phyloP scores from a whole-genome alignment of 2,329 filamentous ascomycete species.

The Sarocladium strictum region DNA sequence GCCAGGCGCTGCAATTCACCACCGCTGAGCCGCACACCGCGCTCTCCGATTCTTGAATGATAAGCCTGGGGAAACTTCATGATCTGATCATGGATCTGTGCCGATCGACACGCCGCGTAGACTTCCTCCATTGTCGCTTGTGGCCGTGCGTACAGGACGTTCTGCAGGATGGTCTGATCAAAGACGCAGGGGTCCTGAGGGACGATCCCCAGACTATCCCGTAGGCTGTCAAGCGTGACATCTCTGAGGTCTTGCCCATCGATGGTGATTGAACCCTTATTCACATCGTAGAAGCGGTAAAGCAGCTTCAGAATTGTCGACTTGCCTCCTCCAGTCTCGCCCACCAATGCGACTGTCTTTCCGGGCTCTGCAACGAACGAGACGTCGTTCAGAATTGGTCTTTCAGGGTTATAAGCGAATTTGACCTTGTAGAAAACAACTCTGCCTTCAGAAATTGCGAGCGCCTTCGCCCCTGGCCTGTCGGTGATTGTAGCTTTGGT shows the following conservation, averaged over 20 bases:
- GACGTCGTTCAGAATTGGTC: conserved; percentile 42
- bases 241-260: conserved; percentile 55
- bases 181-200: conserved; percentile 61
- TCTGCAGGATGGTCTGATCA: conserved; percentile 58
- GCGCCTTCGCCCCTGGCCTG: conserved; percentile 33
- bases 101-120: conserved; percentile 53
- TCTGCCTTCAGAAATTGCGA: conserved; percentile 39
- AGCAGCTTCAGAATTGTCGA: conserved; percentile 57
- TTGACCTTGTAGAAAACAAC: conserved; percentile 49
- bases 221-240: conserved; percentile 51
- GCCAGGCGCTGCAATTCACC: conserved; percentile 46
- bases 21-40: conserved; percentile 41
- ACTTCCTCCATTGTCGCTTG: conserved; percentile 57
- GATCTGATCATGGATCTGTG: conserved; percentile 60
- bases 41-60: conserved; percentile 39
- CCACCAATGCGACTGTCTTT: conserved; percentile 54
- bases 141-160: conserved; percentile 56
- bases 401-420: conserved; percentile 50
- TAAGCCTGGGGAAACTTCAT: conserved; percentile 49
- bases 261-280: conserved; percentile 45
- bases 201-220: conserved; percentile 55
- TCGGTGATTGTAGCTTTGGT: conserved; percentile 51
- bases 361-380: conserved; percentile 43
- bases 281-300: conserved; percentile 54
- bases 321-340: conserved; percentile 58